Conservation (phyloP, 495 filamentous ascomycete species). For the Podospora pseudopauciseta region DNA sequence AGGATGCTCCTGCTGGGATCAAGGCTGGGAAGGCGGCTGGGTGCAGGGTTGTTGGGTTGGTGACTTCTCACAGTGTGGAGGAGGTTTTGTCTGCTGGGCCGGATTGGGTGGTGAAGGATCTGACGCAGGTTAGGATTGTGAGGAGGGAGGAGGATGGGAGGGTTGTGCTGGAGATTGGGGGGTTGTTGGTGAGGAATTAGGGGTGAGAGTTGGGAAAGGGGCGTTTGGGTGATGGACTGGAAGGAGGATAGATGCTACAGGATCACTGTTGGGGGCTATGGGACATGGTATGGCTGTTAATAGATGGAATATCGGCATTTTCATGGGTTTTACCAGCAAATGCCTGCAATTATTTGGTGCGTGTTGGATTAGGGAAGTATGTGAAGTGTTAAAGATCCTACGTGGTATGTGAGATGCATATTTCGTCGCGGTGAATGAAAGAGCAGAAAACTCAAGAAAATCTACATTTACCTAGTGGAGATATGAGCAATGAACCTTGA, state of each 20-base stretch:
- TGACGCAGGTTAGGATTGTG: slow-evolving; percentile 65
- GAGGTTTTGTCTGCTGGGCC: slow-evolving; percentile 69
- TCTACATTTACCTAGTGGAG: too few relatives aligned
- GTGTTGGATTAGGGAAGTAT: too few relatives aligned
- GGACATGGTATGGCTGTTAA: too few relatives aligned
- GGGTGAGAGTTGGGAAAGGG: not conserved
- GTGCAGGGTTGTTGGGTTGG: slow-evolving; percentile 81
- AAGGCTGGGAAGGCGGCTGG: slow-evolving; percentile 82
- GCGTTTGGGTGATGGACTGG: not conserved
- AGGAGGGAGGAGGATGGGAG: slow-evolving; percentile 35
- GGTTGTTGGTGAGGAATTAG: slow-evolving; percentile 30
- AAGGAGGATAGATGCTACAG: not conserved
- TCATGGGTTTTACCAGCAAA: too few relatives aligned
- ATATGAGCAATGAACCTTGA: too few relatives aligned
- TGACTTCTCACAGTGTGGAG: slow-evolving; percentile 75
- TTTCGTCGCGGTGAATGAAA: too few relatives aligned
- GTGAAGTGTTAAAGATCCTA: too few relatives aligned
- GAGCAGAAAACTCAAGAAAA: too few relatives aligned
- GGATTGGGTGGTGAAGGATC: slow-evolving; percentile 83
- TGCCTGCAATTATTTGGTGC: too few relatives aligned
- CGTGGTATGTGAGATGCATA: too few relatives aligned
- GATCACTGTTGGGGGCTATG: too few relatives aligned
- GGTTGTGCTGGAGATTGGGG: slow-evolving; percentile 52
- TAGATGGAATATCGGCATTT: too few relatives aligned
- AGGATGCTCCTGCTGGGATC: slow-evolving; percentile 93